These are phyloP conservation scores for Paramecium biaurelia DNA, from an alignment of 73 alveolate genomes.

Conservation along the genomic window DNA sequence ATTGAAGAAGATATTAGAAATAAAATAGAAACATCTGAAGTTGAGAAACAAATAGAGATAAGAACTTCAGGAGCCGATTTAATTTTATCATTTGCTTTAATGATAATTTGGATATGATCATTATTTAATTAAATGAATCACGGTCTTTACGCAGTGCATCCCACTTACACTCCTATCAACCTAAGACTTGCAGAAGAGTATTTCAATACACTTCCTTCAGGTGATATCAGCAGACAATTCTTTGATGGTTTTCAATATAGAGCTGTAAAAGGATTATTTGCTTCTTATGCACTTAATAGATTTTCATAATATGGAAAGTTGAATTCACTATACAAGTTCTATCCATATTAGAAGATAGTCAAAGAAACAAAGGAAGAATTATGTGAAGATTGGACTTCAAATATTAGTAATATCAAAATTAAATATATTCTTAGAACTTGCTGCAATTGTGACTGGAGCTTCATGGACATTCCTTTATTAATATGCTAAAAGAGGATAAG, in stretches of 20 bases:
- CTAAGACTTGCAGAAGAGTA: conserved; percentile 56
- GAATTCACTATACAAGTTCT: not conserved
- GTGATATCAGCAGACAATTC: conserved; percentile 57
- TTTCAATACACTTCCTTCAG: conserved; percentile 54
- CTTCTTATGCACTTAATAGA: not conserved
- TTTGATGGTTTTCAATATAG: conserved; percentile 56
- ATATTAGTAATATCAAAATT: conserved; percentile 5
- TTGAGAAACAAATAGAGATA: not conserved
- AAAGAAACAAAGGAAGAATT: not conserved
- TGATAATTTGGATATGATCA: not conserved
- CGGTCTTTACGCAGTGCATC: not conserved
- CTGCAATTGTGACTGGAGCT: conserved; percentile 44
- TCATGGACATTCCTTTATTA: conserved; percentile 51
- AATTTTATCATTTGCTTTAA: not conserved
- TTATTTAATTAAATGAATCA: conserved; percentile 8
- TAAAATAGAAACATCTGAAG: not conserved
- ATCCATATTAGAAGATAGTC: not conserved
- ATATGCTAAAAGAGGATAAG: conserved; percentile 62
- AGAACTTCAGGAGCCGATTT: not conserved
- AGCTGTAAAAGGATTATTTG: conserved; percentile 38
- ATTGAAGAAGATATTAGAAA: not conserved
- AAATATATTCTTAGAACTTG: not conserved
- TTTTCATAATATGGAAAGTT: not conserved
- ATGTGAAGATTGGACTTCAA: not conserved
- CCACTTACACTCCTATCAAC: conserved; percentile 2